Conservation (phyloP, 208 protist species). For the Acanthamoeba royreba region DNA sequence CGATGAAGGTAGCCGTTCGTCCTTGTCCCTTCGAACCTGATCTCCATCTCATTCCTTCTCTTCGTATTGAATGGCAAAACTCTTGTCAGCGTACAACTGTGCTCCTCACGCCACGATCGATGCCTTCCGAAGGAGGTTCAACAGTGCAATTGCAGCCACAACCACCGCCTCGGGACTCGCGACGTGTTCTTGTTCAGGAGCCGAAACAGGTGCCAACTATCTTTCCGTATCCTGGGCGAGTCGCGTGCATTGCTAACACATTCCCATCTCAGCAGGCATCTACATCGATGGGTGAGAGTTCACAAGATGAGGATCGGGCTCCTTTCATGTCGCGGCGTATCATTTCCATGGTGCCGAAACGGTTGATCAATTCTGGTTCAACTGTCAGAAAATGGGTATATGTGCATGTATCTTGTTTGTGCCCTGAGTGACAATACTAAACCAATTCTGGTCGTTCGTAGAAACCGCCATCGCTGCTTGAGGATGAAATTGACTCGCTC, state of each 20-base stretch:
- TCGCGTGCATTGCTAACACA: too few relatives aligned
- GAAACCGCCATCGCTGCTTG: background rate
- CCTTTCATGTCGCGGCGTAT: background rate
- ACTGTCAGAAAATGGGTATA: background rate
- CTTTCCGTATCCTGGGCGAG: too few relatives aligned
- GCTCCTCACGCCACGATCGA: background rate
- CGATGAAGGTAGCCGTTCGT: background rate
- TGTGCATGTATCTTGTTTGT: too few relatives aligned
- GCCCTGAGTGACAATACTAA: background rate
- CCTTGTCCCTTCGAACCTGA: background rate
- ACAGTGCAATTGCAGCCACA: background rate
- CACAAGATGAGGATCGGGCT: background rate
- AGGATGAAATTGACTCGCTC: background rate
- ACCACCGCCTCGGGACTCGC: background rate
- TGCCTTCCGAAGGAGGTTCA: background rate
- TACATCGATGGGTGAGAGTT: background rate
- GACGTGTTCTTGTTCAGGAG: too few relatives aligned
- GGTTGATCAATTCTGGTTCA: background rate
- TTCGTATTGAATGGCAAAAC: background rate
- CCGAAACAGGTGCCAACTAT: too few relatives aligned
- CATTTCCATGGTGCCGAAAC: background rate
- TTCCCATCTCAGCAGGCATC: too few relatives aligned
- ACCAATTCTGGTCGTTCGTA: background rate
- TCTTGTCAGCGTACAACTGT: background rate
- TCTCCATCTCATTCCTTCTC: background rate